Evolutionary conservation across 2,329 filamentous ascomycete species (phyloP), one percentile per base, ranked within the genome.

Genomic region (Chaetomium strumarium): DNA sequence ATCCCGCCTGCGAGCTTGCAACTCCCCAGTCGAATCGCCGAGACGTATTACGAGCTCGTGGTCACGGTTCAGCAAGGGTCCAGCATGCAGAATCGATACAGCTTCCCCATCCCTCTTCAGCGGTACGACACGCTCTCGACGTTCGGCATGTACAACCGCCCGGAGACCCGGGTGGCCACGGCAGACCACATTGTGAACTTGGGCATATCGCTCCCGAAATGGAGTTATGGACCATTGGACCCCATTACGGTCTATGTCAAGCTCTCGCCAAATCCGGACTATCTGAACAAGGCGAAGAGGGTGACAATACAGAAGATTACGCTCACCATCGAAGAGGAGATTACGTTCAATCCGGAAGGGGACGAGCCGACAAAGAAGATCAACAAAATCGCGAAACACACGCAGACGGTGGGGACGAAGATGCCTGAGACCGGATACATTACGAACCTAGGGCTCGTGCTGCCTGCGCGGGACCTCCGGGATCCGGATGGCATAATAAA

Each of bases 131-230:
- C 92, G 1, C 76, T 99, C 45, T 96, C 91, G 39, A 97, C 93
- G 1, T 99, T 99, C 72, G 93, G 93, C 70, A 97, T 97, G 93
- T 99, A 97, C 75, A 97, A 97, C 72, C 86, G 90, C 50, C 92
- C 91, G 14, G 92, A 96, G 69, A 87, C 86, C 54, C 89, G 90
- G 51, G 86, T 95, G 63, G 82, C 85, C 55, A 88, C 90, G 31
- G 83, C 87, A 47, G 93, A 97, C 72, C 93, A 95, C 68, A 75
- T 97, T 50, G 89, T 97, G 55, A 95, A 90, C 9, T 75, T 97
- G 50, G 90, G 88, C 42, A 95, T 96, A 61, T 95, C 90, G 56
- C 76, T 99, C 60, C 92, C 93, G 20, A 83, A 90, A 57, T 96
- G 92, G 90, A 96, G 91, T 58, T 99, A 97, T 67, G 93, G 93